phyloP scores from a whole-genome alignment of 1,284 basidiomycete genomes.

The Cutaneotrichosporon sp. region DNA sequence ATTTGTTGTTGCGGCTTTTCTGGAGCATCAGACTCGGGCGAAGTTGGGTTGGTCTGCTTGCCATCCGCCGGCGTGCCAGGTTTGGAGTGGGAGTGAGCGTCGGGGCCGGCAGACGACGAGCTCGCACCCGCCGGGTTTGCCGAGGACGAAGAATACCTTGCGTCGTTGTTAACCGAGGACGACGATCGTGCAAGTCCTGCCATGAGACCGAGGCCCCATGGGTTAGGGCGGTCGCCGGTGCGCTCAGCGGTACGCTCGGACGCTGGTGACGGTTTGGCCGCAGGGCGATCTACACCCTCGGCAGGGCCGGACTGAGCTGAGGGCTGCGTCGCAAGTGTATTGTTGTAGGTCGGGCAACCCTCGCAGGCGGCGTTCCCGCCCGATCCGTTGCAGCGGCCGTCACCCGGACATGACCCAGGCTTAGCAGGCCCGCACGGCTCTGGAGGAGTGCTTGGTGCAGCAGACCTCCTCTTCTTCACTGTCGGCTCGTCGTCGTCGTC shows the following conservation, averaged over 20 bases:
- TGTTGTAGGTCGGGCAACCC: constrained; percentile 92
- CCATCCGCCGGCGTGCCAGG: background rate
- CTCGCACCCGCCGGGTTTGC: too few relatives aligned
- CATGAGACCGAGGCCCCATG: constrained; percentile 22
- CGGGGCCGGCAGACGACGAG: background rate
- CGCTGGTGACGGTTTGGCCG: constrained; percentile 9
- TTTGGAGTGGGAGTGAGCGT: background rate
- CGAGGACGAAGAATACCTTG: background rate
- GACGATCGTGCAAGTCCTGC: background rate
- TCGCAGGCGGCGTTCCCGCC: constrained; percentile 84
- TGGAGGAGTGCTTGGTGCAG: constrained; percentile 30
- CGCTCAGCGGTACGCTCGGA: constrained; percentile 4
- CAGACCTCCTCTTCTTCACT: constrained; percentile 18
- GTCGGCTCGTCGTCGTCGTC: constrained; percentile 12
- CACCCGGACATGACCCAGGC: constrained; percentile 82
- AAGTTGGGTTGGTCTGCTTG: background rate
- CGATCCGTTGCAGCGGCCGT: constrained; percentile 90
- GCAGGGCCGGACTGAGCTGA: constrained; percentile 13
- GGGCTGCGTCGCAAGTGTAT: constrained; percentile 49
- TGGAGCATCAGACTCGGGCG: constrained; percentile 18
- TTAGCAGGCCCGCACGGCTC: constrained; percentile 24
- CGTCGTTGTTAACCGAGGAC: background rate
- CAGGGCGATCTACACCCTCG: constrained; percentile 43
- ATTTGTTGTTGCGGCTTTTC: constrained; percentile 8
- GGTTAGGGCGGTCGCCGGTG: constrained; percentile 12